These are phyloP conservation scores for Ceratobasidium sp. DNA, from an alignment of 1,284 basidiomycete genomes.

Conservation along the genomic window DNA sequence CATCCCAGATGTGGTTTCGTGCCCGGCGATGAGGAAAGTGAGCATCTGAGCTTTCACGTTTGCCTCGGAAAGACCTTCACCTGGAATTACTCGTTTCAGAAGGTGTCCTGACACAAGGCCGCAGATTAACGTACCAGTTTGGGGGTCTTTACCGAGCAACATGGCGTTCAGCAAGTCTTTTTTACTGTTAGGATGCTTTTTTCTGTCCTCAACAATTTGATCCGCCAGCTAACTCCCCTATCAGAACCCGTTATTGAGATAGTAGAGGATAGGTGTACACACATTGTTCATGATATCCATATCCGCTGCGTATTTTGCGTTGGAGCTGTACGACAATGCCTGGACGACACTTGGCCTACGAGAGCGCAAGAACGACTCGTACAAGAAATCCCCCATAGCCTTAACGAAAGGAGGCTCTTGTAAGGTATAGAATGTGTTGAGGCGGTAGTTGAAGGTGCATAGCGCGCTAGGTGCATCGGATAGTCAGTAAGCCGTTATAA, in stretches of 20 bases:
- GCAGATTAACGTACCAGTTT: slow-evolving; percentile 49
- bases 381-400: slow-evolving; percentile 50
- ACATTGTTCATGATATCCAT: slow-evolving; percentile 50
- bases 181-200: slow-evolving; percentile 48
- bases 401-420: slow-evolving; percentile 53
- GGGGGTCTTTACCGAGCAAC: slow-evolving; percentile 54
- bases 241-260: background rate
- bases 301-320: slow-evolving; percentile 49
- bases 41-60: slow-evolving; percentile 53
- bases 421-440: slow-evolving; percentile 53
- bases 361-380: slow-evolving; percentile 48
- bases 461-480: too few species aligned
- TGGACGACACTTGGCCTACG: slow-evolving; percentile 48
- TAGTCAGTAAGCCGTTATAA: too few species aligned
- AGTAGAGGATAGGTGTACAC: slow-evolving; percentile 10
- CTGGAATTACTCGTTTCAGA: background rate
- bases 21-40: slow-evolving; percentile 57
- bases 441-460: slow-evolving; percentile 53
- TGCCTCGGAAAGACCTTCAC: slow-evolving; percentile 52
- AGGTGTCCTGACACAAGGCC: background rate
- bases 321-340: slow-evolving; percentile 41
- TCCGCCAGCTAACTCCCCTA: slow-evolving; percentile 14
- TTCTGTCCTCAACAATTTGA: slow-evolving; percentile 48
- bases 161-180: slow-evolving; percentile 55
- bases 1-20: slow-evolving; percentile 54